These are phyloP conservation scores for Daldinia eschscholtzii DNA, from an alignment of 2,329 filamentous ascomycete species.

Conservation along the genomic window DNA sequence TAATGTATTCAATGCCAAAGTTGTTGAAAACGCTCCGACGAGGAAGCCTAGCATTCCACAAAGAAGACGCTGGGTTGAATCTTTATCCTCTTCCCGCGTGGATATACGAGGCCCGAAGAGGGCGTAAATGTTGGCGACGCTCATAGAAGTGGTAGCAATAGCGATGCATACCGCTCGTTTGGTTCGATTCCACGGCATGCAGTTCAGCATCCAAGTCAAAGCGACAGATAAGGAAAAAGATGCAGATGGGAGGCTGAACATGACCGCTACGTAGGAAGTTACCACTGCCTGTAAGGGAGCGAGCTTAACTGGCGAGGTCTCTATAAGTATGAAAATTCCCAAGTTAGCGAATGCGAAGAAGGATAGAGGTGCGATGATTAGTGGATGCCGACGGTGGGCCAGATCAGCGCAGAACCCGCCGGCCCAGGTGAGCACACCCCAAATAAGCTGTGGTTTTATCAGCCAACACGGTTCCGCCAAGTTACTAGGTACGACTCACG, in stretches of 20 bases:
- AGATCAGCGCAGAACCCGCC: not conserved
- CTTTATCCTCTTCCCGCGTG: not conserved
- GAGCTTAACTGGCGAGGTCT: not conserved
- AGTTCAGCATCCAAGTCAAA: conserved; percentile 16
- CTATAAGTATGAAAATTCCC: not conserved
- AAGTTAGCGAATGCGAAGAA: not conserved
- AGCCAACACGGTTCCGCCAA: not conserved
- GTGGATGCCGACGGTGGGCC: not conserved
- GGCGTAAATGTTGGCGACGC: conserved; percentile 2
- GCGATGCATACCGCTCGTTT: conserved; percentile 31
- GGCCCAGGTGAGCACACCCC: not conserved
- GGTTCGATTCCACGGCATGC: conserved; percentile 21
- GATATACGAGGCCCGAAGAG: not conserved
- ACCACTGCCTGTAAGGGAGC: not conserved
- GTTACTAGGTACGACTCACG: not conserved
- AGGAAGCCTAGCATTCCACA: not conserved
- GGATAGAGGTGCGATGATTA: not conserved
- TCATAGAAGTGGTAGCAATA: conserved; percentile 7
- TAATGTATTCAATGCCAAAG: not conserved
- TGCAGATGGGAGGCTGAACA: not conserved
- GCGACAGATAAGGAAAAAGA: conserved; percentile 10
- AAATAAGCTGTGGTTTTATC: not conserved
- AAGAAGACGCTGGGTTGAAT: not conserved
- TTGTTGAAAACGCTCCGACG: not conserved
- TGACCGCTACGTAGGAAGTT: not conserved